A percentile compares a stretch with the other conserved stretches of the same genome.
These are phyloP conservation scores for Phytophthora constricta DNA, from an alignment of 352 stramenopile genomes.

Conservation along the genomic window DNA sequence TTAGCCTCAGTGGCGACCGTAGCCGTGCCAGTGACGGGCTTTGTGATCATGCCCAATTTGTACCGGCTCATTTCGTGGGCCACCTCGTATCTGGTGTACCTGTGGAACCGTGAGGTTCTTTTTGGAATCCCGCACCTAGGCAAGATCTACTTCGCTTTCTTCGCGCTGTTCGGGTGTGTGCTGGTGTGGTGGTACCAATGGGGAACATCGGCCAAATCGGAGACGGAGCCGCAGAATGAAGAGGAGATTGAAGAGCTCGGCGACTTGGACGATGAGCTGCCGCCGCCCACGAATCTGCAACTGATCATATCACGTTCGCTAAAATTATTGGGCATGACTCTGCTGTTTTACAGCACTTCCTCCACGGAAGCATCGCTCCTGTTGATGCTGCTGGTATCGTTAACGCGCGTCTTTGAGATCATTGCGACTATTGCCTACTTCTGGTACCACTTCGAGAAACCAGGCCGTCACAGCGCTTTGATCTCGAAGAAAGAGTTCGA, in stretches of 20 bases:
- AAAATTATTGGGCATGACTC: slow-evolving; percentile 63
- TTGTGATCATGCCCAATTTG: slow-evolving; percentile 78
- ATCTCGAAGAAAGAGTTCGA: slow-evolving; percentile 83
- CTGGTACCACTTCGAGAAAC: slow-evolving; percentile 84
- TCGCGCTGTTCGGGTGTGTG: slow-evolving; percentile 69
- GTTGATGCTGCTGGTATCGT: slow-evolving; percentile 69
- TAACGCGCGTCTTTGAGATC: slow-evolving; percentile 79
- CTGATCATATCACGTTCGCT: slow-evolving; percentile 61
- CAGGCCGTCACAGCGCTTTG: slow-evolving; percentile 66
- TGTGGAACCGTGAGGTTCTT: slow-evolving; percentile 77
- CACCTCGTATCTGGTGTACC: slow-evolving; percentile 59
- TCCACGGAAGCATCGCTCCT: slow-evolving; percentile 78
- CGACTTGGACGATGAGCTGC: slow-evolving; percentile 62
- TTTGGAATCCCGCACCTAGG: slow-evolving; percentile 81
- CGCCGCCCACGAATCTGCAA: slow-evolving; percentile 73
- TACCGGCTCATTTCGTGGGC: slow-evolving; percentile 72
- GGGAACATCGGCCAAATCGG: slow-evolving; percentile 59
- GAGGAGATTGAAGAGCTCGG: slow-evolving; percentile 77
- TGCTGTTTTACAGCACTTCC: slow-evolving; percentile 86
- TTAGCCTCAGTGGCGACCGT: slow-evolving; percentile 74
- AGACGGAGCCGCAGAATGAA: slow-evolving; percentile 54
- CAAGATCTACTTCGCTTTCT: slow-evolving; percentile 88
- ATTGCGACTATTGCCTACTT: slow-evolving; percentile 75
- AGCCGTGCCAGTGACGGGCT: slow-evolving; percentile 74
- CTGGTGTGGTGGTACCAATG: slow-evolving; percentile 91